phyloP scores from a whole-genome alignment of 1,284 basidiomycete genomes.

The Microstroma glucosiphilum region DNA sequence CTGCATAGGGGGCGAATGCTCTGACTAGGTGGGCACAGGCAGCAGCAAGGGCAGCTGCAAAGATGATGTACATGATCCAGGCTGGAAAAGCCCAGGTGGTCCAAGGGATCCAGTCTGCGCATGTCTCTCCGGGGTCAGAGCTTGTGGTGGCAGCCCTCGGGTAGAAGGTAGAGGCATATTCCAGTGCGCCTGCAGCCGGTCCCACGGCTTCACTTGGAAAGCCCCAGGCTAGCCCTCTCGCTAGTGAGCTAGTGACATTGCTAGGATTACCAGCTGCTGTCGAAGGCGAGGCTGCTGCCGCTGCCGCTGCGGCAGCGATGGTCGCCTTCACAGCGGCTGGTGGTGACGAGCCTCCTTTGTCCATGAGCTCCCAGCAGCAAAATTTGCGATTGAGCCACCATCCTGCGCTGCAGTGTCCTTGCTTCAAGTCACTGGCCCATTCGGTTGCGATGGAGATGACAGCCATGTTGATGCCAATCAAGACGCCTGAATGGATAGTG shows the following conservation, averaged over 20 bases:
- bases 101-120: constrained; percentile 91
- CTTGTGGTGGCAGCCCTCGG: background rate
- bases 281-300: constrained; percentile 1
- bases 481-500: constrained; percentile 61
- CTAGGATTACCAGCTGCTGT: background rate
- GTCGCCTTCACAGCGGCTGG: constrained; percentile 24
- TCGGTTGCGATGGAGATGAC: constrained; percentile 92
- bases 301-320: constrained; percentile 12
- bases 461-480: constrained; percentile 87
- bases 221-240: background rate
- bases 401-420: constrained; percentile 89
- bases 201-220: background rate
- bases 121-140: constrained; percentile 59
- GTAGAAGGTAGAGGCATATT: background rate
- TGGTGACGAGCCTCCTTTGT: constrained; percentile 37
- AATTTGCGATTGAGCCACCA: constrained; percentile 99
- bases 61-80: constrained; percentile 75
- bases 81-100: constrained; percentile 66
- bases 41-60: constrained; percentile 18
- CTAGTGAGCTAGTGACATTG: background rate
- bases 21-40: constrained; percentile 73
- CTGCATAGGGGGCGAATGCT: constrained; percentile 85
- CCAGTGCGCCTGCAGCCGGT: background rate
- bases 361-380: constrained; percentile 78
- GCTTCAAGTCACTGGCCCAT: constrained; percentile 96